Evolutionary conservation across 805 yeast species (phyloP).

Genomic region (Suhomyces pyralidae): DNA sequence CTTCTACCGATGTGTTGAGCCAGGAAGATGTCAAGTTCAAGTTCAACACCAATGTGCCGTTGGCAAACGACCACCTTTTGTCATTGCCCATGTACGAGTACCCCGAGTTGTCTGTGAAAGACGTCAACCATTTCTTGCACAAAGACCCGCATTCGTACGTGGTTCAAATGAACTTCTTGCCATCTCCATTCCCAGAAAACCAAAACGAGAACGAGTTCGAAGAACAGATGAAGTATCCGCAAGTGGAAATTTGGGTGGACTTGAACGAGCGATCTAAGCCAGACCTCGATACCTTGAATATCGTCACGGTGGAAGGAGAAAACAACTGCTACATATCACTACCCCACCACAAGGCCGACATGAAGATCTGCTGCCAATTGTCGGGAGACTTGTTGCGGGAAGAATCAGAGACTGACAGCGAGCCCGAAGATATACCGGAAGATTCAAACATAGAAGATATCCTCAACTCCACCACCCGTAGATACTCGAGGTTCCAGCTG

Average conservation of each 20-base stretch:
- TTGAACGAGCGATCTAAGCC: conserved; percentile 35
- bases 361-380: conserved; percentile 41
- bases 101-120: conserved; percentile 13
- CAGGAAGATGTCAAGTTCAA: conserved; percentile 11
- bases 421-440: background rate
- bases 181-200: conserved; percentile 33
- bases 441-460: conserved; percentile 9
- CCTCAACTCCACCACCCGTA: conserved; percentile 19
- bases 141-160: conserved; percentile 23
- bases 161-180: conserved; percentile 46
- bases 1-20: background rate
- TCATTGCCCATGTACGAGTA: conserved; percentile 24
- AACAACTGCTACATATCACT: conserved; percentile 39
- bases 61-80: conserved; percentile 29
- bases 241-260: conserved; percentile 56
- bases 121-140: conserved; percentile 19
- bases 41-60: conserved; percentile 35
- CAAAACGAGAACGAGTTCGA: background rate
- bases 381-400: conserved; percentile 31
- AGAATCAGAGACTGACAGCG: conserved; percentile 4
- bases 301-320: conserved; percentile 47
- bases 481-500: conserved; percentile 24
- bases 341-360: conserved; percentile 41
- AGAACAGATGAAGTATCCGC: conserved; percentile 41
- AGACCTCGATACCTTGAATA: conserved; percentile 37